These are phyloP conservation scores for Cichorium intybus DNA, from an alignment of 140 eudicot species.

Conservation along the genomic window DNA sequence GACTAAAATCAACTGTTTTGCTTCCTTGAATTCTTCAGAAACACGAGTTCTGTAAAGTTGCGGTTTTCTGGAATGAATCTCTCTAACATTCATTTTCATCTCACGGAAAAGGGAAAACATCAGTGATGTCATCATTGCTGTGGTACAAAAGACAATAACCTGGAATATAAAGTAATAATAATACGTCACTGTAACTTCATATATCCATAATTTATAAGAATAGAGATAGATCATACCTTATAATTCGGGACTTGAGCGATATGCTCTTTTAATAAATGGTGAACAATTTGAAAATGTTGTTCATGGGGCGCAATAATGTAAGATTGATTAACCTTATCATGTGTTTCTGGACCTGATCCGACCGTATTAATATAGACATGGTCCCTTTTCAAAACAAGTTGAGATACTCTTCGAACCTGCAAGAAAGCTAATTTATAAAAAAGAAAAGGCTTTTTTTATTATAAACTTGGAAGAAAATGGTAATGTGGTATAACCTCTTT, in stretches of 20 bases:
- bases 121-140: constrained; percentile 87
- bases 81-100: constrained; percentile 84
- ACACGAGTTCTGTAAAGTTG: constrained; percentile 69
- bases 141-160: constrained; percentile 84
- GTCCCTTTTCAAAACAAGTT: constrained; percentile 80
- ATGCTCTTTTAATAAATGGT: constrained; percentile 68
- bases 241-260: constrained; percentile 55
- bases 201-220: not conserved
- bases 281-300: constrained; percentile 66
- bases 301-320: constrained; percentile 76
- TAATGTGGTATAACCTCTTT: constrained; percentile 70
- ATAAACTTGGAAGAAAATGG: not conserved
- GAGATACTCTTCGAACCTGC: constrained; percentile 92
- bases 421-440: not conserved
- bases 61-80: constrained; percentile 79
- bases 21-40: constrained; percentile 78
- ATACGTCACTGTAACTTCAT: not conserved
- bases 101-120: constrained; percentile 73
- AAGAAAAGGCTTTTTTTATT: not conserved
- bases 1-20: constrained; percentile 56
- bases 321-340: constrained; percentile 68
- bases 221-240: constrained; percentile 48
- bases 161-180: constrained; percentile 30
- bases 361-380: constrained; percentile 73
- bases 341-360: constrained; percentile 69